Base-by-base conservation (phyloP, 345 rosid species). In the Punica granatum region DNA sequence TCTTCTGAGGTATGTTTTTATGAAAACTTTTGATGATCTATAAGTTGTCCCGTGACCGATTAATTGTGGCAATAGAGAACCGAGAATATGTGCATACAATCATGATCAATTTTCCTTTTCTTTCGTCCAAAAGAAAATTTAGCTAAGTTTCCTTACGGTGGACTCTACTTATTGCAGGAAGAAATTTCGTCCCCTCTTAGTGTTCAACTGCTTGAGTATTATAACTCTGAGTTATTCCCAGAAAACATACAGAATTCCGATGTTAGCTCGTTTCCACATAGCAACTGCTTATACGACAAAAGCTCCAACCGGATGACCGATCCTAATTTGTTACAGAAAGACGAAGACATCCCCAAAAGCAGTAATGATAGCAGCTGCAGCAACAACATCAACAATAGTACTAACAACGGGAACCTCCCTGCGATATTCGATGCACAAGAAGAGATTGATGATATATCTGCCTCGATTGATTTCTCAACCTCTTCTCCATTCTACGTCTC, bases 391-490 rank as follows among this genome's bases (percentile, higher is more conserved):
- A 14, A 31, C 16, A 43, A 43, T n/a, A 70, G 25, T 49, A 65
- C 67, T 72, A 72, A 74, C 76, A 80, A 67, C 34, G 72, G 60
- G 67, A 85, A 75, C 66, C 71, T 85, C 18, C 81, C 91, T 1
- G 70, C 77, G n/a, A 74, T 90, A 67, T 87, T 86, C 51, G 91
- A 86, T 37, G 76, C 90, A 65, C 61, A 56, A 30, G 75, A 7
- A 87, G 87, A 63, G 89, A 89, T 36, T 16, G 87, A 88, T 44
- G 95, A 88, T 63, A 88, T 94, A 69, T 86, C 92, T 0, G 92
- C 91, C 72, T 89, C 99, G 32, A 89, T 94, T n/a, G 90, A 94
- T 72, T 94, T 94, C 66, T 90, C 97, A 58, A 74, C 93, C 7
- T 80, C 96, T 28, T 83, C 90, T 63, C 64, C 86, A 4, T 84